A percentile compares a stretch with the other conserved stretches of the same genome.
phyloP scores from a whole-genome alignment of 1,284 basidiomycete species.

The Thecaphora frezii region DNA sequence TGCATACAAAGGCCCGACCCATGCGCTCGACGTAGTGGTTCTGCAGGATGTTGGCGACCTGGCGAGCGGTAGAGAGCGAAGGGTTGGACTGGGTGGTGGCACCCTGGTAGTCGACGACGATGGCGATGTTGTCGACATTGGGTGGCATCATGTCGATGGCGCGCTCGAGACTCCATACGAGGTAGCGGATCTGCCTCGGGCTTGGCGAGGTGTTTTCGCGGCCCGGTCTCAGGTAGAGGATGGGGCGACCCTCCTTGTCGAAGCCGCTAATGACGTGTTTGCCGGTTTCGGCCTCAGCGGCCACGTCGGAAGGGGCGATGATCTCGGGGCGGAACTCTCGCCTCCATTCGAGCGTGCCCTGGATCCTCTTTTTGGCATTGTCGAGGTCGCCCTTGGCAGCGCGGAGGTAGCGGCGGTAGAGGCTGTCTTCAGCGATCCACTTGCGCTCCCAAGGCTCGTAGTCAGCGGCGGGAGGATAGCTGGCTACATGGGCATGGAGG shows the following conservation, averaged over 20 bases:
- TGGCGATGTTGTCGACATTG: constrained; percentile 44
- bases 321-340: constrained; percentile 51
- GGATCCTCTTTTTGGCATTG: constrained; percentile 49
- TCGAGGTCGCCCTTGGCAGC: constrained; percentile 49
- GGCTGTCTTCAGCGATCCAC: constrained; percentile 39
- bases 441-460: constrained; percentile 42
- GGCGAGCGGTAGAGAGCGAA: constrained; percentile 29
- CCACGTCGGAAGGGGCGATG: constrained; percentile 47
- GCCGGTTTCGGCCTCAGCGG: constrained; percentile 48
- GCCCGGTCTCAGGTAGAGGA: constrained; percentile 54
- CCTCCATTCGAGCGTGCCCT: constrained; percentile 52
- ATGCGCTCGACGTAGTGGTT: constrained; percentile 88
- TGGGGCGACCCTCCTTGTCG: constrained; percentile 46
- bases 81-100: constrained; percentile 44
- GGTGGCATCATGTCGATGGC: constrained; percentile 50
- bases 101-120: constrained; percentile 49
- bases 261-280: constrained; percentile 55
- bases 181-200: constrained; percentile 48
- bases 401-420: constrained; percentile 47
- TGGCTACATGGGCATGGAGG: constrained; percentile 7
- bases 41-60: constrained; percentile 71
- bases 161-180: constrained; percentile 54
- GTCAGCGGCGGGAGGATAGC: constrained; percentile 12
- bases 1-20: constrained; percentile 79
- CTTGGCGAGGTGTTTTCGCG: constrained; percentile 51